Evolutionary conservation across 1,284 basidiomycete species (phyloP), one percentile per base, ranked within the genome.

Genomic region (Pisolithus thermaeus): DNA sequence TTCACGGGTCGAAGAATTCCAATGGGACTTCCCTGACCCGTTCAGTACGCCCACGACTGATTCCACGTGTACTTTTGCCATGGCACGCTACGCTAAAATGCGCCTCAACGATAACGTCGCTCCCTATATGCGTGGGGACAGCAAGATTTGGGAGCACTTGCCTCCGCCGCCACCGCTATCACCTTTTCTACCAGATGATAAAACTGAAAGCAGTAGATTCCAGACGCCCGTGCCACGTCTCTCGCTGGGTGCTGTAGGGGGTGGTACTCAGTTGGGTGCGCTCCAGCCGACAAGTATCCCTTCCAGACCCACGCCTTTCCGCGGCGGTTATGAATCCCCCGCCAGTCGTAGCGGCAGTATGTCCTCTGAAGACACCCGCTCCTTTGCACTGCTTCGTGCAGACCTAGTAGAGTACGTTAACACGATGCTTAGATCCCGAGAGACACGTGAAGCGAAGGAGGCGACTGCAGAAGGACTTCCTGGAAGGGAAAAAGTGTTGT

Each of bases 1-100:
- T 22, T 9, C 25, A 1, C 47, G 44, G 30, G 32, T 38, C 22
- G 7, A 35, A 45, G 47, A 39, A 8, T 36, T 61, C 39, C 51
- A 54, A 7, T 62, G 61, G 61, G 60, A 62, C 51, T 43, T 46
- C 7, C 12, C 16, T 0, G 36, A 63, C 46, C 61, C 61, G 0
- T 63, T 66, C 52, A 22, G 12, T 9, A 30, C 39, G 22, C 45
- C 52, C 7, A 18, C 39, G 6, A 38, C 38, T 39, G 11, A 37
- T 25, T 25, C 12, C 11, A 32, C 37, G 3, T 27, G 22, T 8
- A 14, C 27, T 16, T 22, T 50, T 35, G 12, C 27, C 7, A 35
- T 23, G 22, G 35, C 18, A 5, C 11, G 22, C 35, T 36, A 25
- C 42, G 14, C 20, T 11, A 41, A 25, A 7, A 42, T 40, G 30